Base-by-base conservation (phyloP, 306 rosid genomes). In the Chamaecrista fasciculata region DNA sequence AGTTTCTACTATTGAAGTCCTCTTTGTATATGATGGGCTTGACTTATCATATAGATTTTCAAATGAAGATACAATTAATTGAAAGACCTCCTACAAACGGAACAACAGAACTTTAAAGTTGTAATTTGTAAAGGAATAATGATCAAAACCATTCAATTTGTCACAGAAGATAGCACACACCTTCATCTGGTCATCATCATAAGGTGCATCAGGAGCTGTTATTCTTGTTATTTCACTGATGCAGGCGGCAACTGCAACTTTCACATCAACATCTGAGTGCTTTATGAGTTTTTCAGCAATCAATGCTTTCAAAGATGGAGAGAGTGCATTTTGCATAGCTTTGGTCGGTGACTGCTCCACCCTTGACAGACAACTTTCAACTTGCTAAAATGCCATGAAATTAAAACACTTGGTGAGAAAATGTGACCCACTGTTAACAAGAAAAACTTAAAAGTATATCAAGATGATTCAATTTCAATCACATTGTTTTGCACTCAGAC, bases 141-240 rank as follows among this genome's bases (percentile, higher is more conserved):
- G 62, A 9, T 5, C 52, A 9, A 43, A 5, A 8, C 33, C 15
- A 24, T 28, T 5, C 46, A 43, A 12, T 57, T 8, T 48, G 18
- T 46, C 42, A 7, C n/a, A 46, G 8, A 67, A 28, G 72, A 72
- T 31, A 28, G 40, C 12, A 60, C 11, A 51, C 58, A 88, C 97
- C 95, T 88, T 94, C 98, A 94, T 90, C 77, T 85, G 94, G 11
- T 82, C 98, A 76, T 88, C 98, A 29, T 82, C 86, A 49, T 86
- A 94, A 12, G 98, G 98, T 63, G 91, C 92, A 23, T 94, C 98
- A 24, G 98, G 97, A 50, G 97, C 98, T 63, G 92, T 85, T 74
- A 94, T 94, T 74, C 98, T 84, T 11, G 97, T 85, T 79, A 90
- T 88, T 82, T 93, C 98, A 69, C 90, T 85, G 57, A 93, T 86